These are phyloP conservation scores for Wickerhamomyces kurtzmanii DNA, from an alignment of 805 yeast species.

Conservation along the genomic window DNA sequence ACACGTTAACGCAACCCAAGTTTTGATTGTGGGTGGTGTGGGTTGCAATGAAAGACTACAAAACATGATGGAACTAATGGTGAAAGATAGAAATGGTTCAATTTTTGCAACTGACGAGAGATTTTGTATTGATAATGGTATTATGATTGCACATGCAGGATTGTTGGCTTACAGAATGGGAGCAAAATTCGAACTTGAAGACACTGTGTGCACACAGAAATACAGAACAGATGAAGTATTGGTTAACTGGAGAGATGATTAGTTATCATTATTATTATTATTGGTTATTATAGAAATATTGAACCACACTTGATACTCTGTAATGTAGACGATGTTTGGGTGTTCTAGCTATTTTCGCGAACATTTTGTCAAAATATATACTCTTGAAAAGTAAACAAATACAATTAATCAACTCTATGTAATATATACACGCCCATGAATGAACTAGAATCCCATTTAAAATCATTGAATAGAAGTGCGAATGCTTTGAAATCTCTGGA, in stretches of 20 bases:
- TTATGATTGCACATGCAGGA: constrained; percentile 99
- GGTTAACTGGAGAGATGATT: constrained; percentile 75
- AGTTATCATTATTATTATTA: neutral
- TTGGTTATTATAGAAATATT: no score
- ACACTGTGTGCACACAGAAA: constrained; percentile 86
- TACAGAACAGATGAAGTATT: constrained; percentile 92
- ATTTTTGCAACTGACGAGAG: constrained; percentile 94
- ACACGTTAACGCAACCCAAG: constrained; percentile 83
- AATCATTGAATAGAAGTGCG: no score
- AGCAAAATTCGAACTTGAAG: constrained; percentile 39
- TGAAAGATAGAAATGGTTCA: constrained; percentile 77
- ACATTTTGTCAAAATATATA: no score
- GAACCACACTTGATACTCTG: no score
- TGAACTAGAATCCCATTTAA: no score
- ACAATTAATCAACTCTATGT: no score
- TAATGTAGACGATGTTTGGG: no score
- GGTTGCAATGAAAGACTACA: constrained; percentile 90
- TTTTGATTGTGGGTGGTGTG: constrained; percentile 96
- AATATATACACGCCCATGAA: no score
- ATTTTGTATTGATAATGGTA: constrained; percentile 96
- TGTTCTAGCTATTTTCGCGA: no score
- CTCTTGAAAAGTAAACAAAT: no score
- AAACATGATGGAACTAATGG: constrained; percentile 96
- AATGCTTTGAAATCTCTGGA: constrained; percentile 20
- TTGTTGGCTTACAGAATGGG: constrained; percentile 80